Percentiles rank a stretch among this genome's conserved stretches.
phyloP scores from a whole-genome alignment of 2,329 filamentous ascomycete species.

The Drechslerella coelobrocha region DNA sequence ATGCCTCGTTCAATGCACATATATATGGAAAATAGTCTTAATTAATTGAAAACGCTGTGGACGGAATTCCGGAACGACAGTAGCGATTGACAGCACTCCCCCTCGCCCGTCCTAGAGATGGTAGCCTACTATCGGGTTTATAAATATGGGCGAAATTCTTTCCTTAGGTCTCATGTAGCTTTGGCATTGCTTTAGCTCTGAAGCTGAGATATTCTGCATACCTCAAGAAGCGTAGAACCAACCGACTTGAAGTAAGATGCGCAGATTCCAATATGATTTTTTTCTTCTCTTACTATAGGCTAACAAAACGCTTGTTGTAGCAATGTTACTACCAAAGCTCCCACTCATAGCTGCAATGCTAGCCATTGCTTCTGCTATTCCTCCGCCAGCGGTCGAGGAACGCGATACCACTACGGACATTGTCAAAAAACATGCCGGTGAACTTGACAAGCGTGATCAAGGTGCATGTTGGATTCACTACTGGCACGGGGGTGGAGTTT shows the following conservation, averaged over 20 bases:
- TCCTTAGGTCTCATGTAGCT: not conserved
- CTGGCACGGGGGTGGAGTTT: conserved; percentile 19
- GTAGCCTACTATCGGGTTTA: not conserved
- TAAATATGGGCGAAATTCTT: conserved; percentile 5
- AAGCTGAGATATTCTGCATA: not conserved
- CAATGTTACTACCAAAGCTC: conserved; percentile 12
- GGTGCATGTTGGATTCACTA: conserved; percentile 26
- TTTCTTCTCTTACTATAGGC: conserved; percentile 1
- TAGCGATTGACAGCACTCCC: not conserved
- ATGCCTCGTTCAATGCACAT: not conserved
- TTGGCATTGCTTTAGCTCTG: not conserved
- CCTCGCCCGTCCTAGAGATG: not conserved
- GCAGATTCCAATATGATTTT: not conserved
- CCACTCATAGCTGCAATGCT: conserved; percentile 15
- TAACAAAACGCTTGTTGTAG: conserved; percentile 8
- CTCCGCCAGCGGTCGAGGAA: conserved; percentile 10
- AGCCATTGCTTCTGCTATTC: conserved; percentile 16
- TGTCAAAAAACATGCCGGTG: conserved; percentile 1
- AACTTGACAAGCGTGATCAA: conserved; percentile 15
- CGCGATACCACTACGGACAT: conserved; percentile 5
- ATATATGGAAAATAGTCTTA: not conserved
- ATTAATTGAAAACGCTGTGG: not conserved
- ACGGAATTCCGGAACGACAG: not conserved
- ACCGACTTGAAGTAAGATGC: conserved; percentile 4
- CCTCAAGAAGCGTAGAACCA: not conserved